These are phyloP conservation scores for Citrullus amarus DNA, from an alignment of 306 rosid genomes.

Conservation along the genomic window DNA sequence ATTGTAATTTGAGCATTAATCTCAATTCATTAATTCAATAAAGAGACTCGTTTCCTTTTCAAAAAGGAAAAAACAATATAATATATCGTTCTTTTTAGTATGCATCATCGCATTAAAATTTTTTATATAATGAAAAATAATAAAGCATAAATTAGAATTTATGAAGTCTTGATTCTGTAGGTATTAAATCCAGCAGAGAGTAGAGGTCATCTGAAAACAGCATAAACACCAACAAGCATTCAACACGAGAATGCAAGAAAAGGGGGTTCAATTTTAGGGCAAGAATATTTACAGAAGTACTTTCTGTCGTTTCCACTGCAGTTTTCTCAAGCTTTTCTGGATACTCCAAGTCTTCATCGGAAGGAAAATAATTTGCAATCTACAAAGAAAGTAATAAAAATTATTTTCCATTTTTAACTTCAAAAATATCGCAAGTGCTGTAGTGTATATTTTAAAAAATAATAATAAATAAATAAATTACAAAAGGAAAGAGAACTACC, in stretches of 20 bases:
- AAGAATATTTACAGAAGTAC: constrained; percentile 43
- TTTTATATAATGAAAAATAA: too few species aligned
- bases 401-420: too few species aligned
- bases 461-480: not conserved
- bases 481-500: not conserved
- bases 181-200: not conserved
- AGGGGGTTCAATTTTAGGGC: constrained; percentile 2
- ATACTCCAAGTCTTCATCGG: constrained; percentile 81
- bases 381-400: constrained; percentile 12
- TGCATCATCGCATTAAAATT: too few species aligned
- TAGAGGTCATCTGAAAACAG: not conserved
- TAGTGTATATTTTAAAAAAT: too few species aligned
- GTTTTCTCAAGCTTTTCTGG: constrained; percentile 84
- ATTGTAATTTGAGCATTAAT: too few species aligned
- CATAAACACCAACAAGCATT: not conserved
- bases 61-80: too few species aligned
- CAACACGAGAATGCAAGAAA: not conserved
- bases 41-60: too few species aligned
- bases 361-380: constrained; percentile 87
- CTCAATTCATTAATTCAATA: too few species aligned
- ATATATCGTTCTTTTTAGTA: too few species aligned
- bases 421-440: too few species aligned
- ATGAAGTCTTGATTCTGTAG: too few species aligned
- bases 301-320: constrained; percentile 44
- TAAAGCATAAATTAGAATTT: too few species aligned